Percentiles rank a stretch among this genome's conserved stretches.
Evolutionary conservation across 2,329 filamentous ascomycete species (phyloP).

Genomic region (Phyllosticta citribraziliensis): DNA sequence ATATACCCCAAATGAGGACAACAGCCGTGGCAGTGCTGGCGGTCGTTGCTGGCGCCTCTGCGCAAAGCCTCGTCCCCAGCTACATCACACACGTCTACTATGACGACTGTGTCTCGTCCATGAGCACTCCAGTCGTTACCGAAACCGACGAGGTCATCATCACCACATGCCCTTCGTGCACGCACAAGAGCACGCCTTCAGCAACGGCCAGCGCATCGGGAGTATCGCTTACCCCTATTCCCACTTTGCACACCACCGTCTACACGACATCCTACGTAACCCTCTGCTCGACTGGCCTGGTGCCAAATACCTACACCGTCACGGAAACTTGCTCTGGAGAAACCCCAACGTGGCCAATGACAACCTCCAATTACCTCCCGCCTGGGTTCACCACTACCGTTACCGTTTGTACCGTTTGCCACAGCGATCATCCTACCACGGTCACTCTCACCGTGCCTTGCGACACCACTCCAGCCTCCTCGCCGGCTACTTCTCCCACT

Average conservation of each 20-base stretch:
- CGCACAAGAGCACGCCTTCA: background rate
- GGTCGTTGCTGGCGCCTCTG: background rate
- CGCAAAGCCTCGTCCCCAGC: conserved; percentile 5
- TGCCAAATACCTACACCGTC: conserved; percentile 22
- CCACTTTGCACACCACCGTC: conserved; percentile 12
- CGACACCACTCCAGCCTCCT: background rate
- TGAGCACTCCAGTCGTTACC: conserved; percentile 13
- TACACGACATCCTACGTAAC: conserved; percentile 19
- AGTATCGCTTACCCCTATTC: background rate
- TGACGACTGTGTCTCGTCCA: background rate
- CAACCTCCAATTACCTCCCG: conserved; percentile 12
- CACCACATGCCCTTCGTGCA: conserved; percentile 13
- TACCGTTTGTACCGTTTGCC: conserved; percentile 14
- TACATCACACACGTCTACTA: conserved; percentile 6
- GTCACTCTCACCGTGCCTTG: conserved; percentile 14
- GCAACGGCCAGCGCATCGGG: background rate
- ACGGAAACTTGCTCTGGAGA: conserved; percentile 20
- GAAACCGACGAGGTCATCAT: conserved; percentile 21
- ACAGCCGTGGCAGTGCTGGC: conserved; percentile 2
- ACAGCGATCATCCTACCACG: conserved; percentile 8
- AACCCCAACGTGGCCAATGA: conserved; percentile 3
- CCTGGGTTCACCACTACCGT: conserved; percentile 17
- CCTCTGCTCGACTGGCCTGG: conserved; percentile 16
- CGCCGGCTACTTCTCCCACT: background rate
- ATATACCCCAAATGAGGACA: conserved; percentile 1